Evolutionary conservation across 1,284 basidiomycete genomes (phyloP).

Genomic region (Porogramme epimiltina): DNA sequence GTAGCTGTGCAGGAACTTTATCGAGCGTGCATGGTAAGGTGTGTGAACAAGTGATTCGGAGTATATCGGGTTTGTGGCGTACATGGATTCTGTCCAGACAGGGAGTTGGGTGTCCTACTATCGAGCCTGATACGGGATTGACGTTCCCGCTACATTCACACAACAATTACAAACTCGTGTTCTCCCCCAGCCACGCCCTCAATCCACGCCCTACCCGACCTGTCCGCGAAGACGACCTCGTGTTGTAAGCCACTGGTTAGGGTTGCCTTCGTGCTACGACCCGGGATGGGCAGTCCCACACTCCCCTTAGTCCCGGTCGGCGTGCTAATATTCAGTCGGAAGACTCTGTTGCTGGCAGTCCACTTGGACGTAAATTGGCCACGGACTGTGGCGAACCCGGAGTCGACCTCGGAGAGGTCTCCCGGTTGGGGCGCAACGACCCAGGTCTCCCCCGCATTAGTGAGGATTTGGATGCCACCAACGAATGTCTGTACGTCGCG

Average conservation of each 20-base stretch:
- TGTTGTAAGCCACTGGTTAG: neutral
- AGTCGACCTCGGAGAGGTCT: slow-evolving; percentile 16
- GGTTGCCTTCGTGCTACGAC: neutral
- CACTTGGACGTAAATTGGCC: slow-evolving; percentile 19
- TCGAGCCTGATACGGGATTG: too few relatives aligned
- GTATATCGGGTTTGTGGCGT: too few relatives aligned
- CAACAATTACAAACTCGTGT: slow-evolving; percentile 9
- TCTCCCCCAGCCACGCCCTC: slow-evolving; percentile 9
- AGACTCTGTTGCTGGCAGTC: neutral
- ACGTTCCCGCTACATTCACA: neutral
- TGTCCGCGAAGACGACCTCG: slow-evolving; percentile 2
- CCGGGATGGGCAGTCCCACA: slow-evolving; percentile 14
- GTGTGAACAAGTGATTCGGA: too few relatives aligned
- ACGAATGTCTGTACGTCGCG: slow-evolving; percentile 8
- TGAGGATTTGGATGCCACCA: slow-evolving; percentile 20
- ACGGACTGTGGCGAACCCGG: slow-evolving; percentile 14
- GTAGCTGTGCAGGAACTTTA: too few relatives aligned
- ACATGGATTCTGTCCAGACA: too few relatives aligned
- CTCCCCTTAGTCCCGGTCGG: slow-evolving; percentile 16
- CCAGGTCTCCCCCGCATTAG: slow-evolving; percentile 17
- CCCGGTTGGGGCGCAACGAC: slow-evolving; percentile 14
- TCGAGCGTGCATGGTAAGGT: too few relatives aligned
- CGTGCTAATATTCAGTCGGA: slow-evolving; percentile 13
- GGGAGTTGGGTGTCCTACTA: too few relatives aligned
- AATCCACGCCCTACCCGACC: slow-evolving; percentile 13